phyloP scores from a whole-genome alignment of 192 early-diverging fungal species.

The Coemansia reversa region DNA sequence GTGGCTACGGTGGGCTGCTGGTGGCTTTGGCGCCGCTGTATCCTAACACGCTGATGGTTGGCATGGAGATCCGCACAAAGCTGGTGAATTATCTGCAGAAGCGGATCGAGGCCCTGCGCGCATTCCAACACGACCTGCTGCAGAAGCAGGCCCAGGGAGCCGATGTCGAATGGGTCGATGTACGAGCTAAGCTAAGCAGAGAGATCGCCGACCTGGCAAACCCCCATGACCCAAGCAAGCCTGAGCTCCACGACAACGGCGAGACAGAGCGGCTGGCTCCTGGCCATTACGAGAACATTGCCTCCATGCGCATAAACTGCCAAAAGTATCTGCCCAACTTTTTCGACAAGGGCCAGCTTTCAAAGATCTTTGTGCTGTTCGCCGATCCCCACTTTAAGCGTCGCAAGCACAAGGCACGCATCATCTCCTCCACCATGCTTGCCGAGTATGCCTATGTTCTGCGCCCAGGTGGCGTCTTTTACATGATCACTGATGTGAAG shows the following conservation, averaged over 20 bases:
- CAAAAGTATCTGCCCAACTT: constrained; percentile 99
- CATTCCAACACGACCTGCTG: constrained; percentile 54
- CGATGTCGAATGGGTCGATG: constrained; percentile 43
- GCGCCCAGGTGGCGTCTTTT: constrained; percentile 84
- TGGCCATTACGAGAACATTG: constrained; percentile 92
- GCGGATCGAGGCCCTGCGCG: constrained; percentile 82
- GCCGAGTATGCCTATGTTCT: constrained; percentile 98
- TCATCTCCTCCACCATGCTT: constrained; percentile 84
- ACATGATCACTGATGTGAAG: constrained; percentile 93
- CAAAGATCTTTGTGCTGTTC: constrained; percentile 97
- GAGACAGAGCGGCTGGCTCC: constrained; percentile 53
- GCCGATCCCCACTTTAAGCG: constrained; percentile 99
- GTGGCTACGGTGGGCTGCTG: constrained; percentile 94
- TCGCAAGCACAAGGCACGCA: constrained; percentile 96
- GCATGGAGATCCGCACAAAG: constrained; percentile 98
- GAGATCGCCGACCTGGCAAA: constrained; percentile 33
- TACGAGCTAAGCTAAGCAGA: constrained; percentile 43
- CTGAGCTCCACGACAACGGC: constrained; percentile 51
- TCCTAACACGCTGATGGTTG: constrained; percentile 90
- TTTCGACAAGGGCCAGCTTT: constrained; percentile 92
- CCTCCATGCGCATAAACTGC: constrained; percentile 96
- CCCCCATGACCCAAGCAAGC: constrained; percentile 1
- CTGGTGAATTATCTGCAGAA: constrained; percentile 90
- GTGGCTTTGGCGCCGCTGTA: constrained; percentile 86
- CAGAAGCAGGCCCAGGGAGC: neutral